Base-by-base conservation (phyloP, 148 eudicot genomes). In the Silene conica region DNA sequence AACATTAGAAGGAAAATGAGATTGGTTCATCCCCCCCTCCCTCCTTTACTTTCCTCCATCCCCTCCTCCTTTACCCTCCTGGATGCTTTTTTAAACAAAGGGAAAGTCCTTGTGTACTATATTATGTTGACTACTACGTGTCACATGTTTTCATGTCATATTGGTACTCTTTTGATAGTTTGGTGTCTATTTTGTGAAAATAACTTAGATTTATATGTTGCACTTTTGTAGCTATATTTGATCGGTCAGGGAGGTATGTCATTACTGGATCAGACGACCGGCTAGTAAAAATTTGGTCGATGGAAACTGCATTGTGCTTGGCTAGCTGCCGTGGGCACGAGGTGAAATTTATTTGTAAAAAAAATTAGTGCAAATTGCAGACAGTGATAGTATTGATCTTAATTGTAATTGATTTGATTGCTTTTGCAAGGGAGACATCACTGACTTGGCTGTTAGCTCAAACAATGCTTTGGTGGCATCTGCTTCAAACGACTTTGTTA, bases 201-300 rank as follows among this genome's bases (percentile, higher is more conserved):
- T 52, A 13, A 63, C 43, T 57, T 66, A 26, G 55, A 52, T 19
- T 16, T 69, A 63, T n/a, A 15, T 63, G 63, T 69, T 80, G 72
- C 69, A 63, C 28, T 79, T 77, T 64, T 89, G 85, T 80, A 96
- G 99, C 99, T 74, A 90, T 96, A 79, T 96, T 92, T 83, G 99
- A 96, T 76, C 89, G 90, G 21, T 83, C 87, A 66, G 97, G 99
- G 58, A 85, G 96, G 80, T 90, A 87, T 82, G 97, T 96, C 63
- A 90, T 96, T 71, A 96, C 99, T 80, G 99, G 99, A 61, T 89
- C 99, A 22, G 99, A 96, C 73, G 99, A 96, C 70, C 96, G 99
- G 69, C 85, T 96, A 78, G 99, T 96, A 48, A 96, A 96, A 81
- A 86, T 96, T 71, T 96, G 99, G 99, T 96, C 99, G 50, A 92